Evolutionary conservation across 495 filamentous ascomycete species (phyloP).

Genomic region (Aspergillus bertholletiae): DNA sequence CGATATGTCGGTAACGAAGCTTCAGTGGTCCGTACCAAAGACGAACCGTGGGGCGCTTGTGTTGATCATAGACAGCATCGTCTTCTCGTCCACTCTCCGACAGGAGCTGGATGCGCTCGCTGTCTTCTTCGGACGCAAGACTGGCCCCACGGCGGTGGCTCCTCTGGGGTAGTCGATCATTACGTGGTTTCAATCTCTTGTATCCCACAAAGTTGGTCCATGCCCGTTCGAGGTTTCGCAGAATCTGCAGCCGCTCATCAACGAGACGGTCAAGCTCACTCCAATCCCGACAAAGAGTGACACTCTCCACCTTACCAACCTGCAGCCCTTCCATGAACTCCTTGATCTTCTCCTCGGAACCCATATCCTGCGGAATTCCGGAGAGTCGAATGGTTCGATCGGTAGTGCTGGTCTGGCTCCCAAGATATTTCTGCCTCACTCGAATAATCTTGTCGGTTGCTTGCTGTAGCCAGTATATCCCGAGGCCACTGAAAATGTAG

Average conservation of each 20-base stretch:
- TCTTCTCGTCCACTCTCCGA: constrained; percentile 33
- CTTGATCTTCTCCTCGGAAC: constrained; percentile 79
- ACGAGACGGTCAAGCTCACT: constrained; percentile 73
- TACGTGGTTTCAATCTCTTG: constrained; percentile 41
- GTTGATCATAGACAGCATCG: constrained; percentile 35
- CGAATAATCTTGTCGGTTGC: constrained; percentile 82
- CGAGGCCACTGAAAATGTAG: constrained; percentile 81
- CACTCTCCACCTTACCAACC: constrained; percentile 90
- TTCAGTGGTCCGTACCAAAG: constrained; percentile 79
- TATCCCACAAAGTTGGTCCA: constrained; percentile 71
- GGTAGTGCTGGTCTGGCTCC: constrained; percentile 87
- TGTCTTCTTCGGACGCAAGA: constrained; percentile 35
- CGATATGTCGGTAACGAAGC: constrained; percentile 67
- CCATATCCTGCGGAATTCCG: constrained; percentile 76
- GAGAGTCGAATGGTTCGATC: constrained; percentile 91
- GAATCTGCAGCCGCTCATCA: constrained; percentile 56
- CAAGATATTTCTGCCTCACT: constrained; percentile 85
- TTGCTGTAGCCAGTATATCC: constrained; percentile 75
- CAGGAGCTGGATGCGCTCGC: constrained; percentile 52
- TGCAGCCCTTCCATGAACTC: constrained; percentile 81
- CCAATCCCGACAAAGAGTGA: constrained; percentile 88
- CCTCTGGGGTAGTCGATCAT: no score
- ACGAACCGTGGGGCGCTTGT: constrained; percentile 62
- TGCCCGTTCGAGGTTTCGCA: constrained; percentile 77
- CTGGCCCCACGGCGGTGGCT: constrained; percentile 39